A percentile compares a stretch with the other conserved stretches of the same genome.
Conservation (phyloP, 2,329 filamentous ascomycete species). For the Coniochaeta sp. region DNA sequence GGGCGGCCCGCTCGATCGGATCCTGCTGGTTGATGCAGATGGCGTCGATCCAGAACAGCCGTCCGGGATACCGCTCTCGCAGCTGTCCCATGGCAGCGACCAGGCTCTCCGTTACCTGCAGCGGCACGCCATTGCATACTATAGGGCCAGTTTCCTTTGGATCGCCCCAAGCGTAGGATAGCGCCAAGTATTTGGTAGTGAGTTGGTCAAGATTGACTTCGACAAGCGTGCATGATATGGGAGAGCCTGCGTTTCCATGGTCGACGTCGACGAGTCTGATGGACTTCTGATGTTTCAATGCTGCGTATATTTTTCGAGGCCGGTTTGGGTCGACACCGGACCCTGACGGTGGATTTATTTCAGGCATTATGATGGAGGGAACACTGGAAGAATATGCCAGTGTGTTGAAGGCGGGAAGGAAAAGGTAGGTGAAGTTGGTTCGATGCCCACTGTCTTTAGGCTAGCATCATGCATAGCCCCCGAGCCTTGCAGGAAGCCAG, state of each 20-base stretch:
- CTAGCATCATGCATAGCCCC: no score
- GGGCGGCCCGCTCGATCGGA: neutral
- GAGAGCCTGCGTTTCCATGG: neutral
- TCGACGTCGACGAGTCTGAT: neutral
- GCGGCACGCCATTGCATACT: neutral
- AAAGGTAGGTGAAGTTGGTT: no score
- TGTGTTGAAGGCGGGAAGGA: no score
- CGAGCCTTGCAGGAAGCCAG: no score
- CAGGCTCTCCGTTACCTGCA: neutral
- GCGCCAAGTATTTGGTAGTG: neutral
- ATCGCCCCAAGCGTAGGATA: constrained; percentile 7
- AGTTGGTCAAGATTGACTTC: neutral
- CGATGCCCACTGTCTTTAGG: no score
- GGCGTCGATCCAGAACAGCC: constrained; percentile 6
- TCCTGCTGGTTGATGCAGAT: constrained; percentile 8
- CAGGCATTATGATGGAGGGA: neutral
- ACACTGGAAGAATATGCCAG: neutral
- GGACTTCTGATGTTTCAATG: neutral
- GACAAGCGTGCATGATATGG: neutral
- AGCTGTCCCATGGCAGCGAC: constrained; percentile 1
- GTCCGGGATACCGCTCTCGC: neutral
- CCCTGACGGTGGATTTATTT: neutral
- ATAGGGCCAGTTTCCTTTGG: neutral
- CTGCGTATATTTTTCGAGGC: neutral
- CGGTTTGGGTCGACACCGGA: neutral